Conservation (phyloP, 371 early-diverging fungal genomes). For the Mortierella sp. region DNA sequence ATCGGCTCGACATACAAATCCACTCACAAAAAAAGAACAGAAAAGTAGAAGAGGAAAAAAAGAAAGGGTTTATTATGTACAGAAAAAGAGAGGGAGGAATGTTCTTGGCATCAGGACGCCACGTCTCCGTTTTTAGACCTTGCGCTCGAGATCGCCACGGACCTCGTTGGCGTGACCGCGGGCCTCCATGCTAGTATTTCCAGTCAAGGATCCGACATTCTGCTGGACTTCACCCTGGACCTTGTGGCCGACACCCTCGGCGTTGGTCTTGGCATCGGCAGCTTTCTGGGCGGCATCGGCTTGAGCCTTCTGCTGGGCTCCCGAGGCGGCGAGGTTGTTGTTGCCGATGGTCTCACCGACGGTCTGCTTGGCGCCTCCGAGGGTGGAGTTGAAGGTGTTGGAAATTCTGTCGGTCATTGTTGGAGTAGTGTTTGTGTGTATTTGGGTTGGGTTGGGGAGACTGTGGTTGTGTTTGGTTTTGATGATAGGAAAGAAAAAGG, state of each 20-base stretch:
- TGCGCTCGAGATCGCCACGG: conserved; percentile 49
- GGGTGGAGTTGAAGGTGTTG: conserved; percentile 21
- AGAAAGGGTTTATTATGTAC: background rate
- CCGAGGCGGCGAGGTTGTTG: conserved; percentile 26
- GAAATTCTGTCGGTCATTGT: background rate
- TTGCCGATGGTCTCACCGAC: conserved; percentile 36
- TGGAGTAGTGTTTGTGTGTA: background rate
- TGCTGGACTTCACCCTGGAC: conserved; percentile 59
- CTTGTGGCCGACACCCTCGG: conserved; percentile 46
- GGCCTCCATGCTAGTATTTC: conserved; percentile 24
- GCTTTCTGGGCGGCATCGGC: conserved; percentile 9
- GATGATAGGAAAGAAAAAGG: background rate
- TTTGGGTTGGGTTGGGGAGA: background rate
- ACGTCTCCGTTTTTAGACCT: conserved; percentile 15
- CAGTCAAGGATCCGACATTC: conserved; percentile 49
- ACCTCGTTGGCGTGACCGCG: conserved; percentile 6
- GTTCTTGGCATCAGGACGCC: too few species aligned
- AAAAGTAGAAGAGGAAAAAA: too few species aligned
- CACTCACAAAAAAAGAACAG: too few species aligned
- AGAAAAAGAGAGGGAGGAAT: background rate
- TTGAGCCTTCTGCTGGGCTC: conserved; percentile 33
- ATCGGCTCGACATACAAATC: too few species aligned
- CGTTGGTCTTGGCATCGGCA: conserved; percentile 4
- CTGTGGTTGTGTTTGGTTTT: background rate
- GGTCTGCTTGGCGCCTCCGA: conserved; percentile 41